phyloP scores from a whole-genome alignment of 495 filamentous ascomycete genomes.

The Penicillium flavigenum region DNA sequence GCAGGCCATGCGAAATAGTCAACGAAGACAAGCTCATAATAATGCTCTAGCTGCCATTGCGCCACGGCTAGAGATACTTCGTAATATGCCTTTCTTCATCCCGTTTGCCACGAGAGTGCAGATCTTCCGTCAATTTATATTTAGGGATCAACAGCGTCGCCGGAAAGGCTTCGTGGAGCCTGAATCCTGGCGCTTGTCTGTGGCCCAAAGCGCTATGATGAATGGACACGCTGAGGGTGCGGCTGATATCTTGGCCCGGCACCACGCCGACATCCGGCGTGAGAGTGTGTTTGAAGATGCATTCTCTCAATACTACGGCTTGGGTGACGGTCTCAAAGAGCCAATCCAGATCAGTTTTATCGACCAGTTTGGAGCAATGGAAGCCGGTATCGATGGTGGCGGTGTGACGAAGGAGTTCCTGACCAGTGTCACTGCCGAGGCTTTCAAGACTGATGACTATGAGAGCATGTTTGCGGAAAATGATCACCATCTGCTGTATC shows the following conservation, averaged over 20 bases:
- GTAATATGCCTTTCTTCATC: slow-evolving; percentile 96
- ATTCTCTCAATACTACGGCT: slow-evolving; percentile 74
- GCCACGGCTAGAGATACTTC: slow-evolving; percentile 83
- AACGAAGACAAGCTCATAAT: slow-evolving; percentile 62
- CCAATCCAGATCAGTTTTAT: slow-evolving; percentile 98
- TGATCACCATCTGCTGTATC: slow-evolving; percentile 85
- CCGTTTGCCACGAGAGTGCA: slow-evolving; percentile 90
- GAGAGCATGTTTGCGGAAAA: slow-evolving; percentile 76
- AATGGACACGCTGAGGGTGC: slow-evolving; percentile 31
- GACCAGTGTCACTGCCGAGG: slow-evolving; percentile 83
- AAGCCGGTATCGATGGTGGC: slow-evolving; percentile 95
- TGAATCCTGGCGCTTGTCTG: slow-evolving; percentile 72
- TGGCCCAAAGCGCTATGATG: slow-evolving; percentile 44
- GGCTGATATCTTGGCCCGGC: slow-evolving; percentile 58
- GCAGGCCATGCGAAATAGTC: slow-evolving; percentile 56
- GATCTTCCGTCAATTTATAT: slow-evolving; percentile 91
- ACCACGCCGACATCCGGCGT: slow-evolving; percentile 78
- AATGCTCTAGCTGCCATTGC: slow-evolving; percentile 72
- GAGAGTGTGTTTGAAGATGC: slow-evolving; percentile 85
- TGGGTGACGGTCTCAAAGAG: slow-evolving; percentile 85
- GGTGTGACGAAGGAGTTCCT: slow-evolving; percentile 98
- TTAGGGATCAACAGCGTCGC: slow-evolving; percentile 74
- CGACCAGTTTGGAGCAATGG: slow-evolving; percentile 79
- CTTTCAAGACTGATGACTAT: slow-evolving; percentile 62
- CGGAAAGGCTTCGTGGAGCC: slow-evolving; percentile 75